Percentiles rank a stretch among this genome's conserved stretches.
Conservation (phyloP, 2,329 filamentous ascomycete species). For the Apiospora hydei region DNA sequence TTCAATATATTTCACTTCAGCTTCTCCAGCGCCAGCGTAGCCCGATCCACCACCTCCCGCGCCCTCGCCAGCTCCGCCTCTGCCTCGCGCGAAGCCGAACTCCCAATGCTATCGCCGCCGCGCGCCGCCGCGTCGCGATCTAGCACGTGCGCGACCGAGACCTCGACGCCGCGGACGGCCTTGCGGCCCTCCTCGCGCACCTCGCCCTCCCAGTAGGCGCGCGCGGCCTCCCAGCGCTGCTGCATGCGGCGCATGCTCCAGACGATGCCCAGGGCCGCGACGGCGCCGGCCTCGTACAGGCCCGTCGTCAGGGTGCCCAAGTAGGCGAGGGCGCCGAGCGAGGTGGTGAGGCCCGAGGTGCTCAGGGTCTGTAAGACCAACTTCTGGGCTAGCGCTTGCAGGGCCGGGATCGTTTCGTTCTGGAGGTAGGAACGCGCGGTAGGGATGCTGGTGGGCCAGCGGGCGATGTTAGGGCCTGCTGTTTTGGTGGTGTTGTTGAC, state of each 20-base stretch:
- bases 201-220: conserved; percentile 69
- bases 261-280: conserved; percentile 66
- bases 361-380: conserved; percentile 79
- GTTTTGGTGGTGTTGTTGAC: not conserved
- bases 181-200: conserved; percentile 73
- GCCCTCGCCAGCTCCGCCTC: conserved; percentile 49
- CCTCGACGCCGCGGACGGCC: conserved; percentile 64
- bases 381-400: conserved; percentile 76
- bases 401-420: conserved; percentile 70
- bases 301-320: conserved; percentile 60
- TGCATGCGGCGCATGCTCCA: conserved; percentile 68
- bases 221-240: conserved; percentile 67
- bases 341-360: conserved; percentile 69
- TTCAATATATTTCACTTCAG: conserved; percentile 51
- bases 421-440: conserved; percentile 72
- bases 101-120: not conserved
- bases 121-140: conserved; percentile 30
- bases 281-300: conserved; percentile 67
- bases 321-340: conserved; percentile 64
- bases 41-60: conserved; percentile 55
- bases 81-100: conserved; percentile 30
- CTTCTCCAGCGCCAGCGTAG: conserved; percentile 55
- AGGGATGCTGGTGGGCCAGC: conserved; percentile 80
- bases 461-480: conserved; percentile 39
- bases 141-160: conserved; percentile 57